These are phyloP conservation scores for Panicum hallii DNA, from an alignment of 202 grass and related monocot species.

Conservation along the genomic window DNA sequence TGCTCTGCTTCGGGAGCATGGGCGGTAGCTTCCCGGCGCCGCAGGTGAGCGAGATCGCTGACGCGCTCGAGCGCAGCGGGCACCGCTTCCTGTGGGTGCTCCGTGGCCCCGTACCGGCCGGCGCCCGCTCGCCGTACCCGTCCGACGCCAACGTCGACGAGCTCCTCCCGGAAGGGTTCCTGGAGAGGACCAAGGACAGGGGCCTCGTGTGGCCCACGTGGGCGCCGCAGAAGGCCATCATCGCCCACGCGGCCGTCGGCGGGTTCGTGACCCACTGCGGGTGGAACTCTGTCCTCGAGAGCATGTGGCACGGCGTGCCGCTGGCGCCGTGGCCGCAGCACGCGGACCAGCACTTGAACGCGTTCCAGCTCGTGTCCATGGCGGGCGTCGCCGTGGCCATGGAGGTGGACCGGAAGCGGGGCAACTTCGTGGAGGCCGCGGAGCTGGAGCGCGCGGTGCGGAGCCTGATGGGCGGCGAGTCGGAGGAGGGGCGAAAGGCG, in stretches of 20 bases:
- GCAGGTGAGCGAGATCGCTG: constrained; percentile 30
- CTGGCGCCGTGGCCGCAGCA: constrained; percentile 50
- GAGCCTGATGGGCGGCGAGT: constrained; percentile 23
- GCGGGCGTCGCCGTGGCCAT: constrained; percentile 42
- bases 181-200: constrained; percentile 34
- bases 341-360: constrained; percentile 57
- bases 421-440: constrained; percentile 27
- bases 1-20: not conserved
- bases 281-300: constrained; percentile 65
- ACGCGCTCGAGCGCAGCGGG: constrained; percentile 35
- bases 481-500: constrained; percentile 25
- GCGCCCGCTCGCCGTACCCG: not conserved
- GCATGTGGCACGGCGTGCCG: constrained; percentile 57
- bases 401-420: constrained; percentile 30
- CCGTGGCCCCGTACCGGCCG: not conserved
- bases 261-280: constrained; percentile 67
- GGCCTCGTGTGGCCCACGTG: constrained; percentile 40
- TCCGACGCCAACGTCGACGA: not conserved
- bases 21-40: not conserved
- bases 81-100: constrained; percentile 51
- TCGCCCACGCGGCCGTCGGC: constrained; percentile 24
- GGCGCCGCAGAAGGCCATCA: constrained; percentile 50
- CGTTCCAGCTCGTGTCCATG: constrained; percentile 20
- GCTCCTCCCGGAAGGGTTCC: constrained; percentile 43
- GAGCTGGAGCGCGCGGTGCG: constrained; percentile 37